Percentiles rank a stretch among this genome's conserved stretches.
Evolutionary conservation across 345 rosid genomes (phyloP).

Genomic region (Gossypium australe): DNA sequence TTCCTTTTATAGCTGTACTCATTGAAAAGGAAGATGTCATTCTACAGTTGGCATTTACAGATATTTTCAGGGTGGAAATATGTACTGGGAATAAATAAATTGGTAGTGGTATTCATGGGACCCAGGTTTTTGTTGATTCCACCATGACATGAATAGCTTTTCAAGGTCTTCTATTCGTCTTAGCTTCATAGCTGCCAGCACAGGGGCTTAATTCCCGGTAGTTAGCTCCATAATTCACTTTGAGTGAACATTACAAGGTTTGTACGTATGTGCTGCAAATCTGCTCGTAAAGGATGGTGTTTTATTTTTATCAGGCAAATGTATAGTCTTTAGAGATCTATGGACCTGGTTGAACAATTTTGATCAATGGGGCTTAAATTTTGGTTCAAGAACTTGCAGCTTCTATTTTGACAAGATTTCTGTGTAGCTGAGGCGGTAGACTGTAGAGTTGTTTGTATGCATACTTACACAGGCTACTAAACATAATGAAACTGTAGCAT

Average conservation of each 20-base stretch:
- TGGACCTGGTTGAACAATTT: not conserved
- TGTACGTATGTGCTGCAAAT: not conserved
- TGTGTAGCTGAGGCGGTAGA: not conserved
- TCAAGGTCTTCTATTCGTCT: not conserved
- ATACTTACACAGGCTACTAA: conserved; percentile 2
- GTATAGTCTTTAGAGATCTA: not conserved
- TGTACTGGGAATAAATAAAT: not conserved
- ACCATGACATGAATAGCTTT: not conserved
- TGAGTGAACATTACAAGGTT: not conserved
- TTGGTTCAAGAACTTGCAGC: not conserved
- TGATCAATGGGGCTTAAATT: not conserved
- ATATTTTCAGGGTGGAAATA: not conserved
- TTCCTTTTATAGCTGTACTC: not conserved
- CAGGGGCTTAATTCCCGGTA: not conserved
- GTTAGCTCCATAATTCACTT: not conserved
- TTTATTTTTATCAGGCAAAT: not conserved
- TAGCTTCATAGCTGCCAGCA: not conserved
- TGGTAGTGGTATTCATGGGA: not conserved
- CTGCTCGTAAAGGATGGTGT: not conserved
- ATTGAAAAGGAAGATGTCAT: not conserved
- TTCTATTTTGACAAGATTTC: not conserved
- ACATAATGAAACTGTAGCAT: not conserved
- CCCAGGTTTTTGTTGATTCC: not conserved
- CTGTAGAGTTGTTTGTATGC: not conserved
- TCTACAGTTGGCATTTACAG: not conserved